Evolutionary conservation across 129 eudicot species (phyloP).

Genomic region (Artemisia argyi): DNA sequence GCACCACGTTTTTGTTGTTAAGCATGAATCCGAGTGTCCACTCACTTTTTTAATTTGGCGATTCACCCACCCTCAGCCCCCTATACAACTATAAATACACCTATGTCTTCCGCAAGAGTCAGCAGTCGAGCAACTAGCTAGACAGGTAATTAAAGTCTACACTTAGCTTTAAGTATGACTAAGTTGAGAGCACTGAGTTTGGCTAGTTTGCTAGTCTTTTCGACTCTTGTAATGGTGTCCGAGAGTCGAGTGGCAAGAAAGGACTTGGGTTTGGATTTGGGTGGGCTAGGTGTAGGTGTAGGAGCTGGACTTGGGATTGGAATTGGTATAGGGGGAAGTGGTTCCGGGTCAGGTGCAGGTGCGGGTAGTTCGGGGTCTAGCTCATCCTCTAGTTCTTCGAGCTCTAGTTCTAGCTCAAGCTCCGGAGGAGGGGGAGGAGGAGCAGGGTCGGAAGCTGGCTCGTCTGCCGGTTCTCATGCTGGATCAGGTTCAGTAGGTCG

Average conservation of each 20-base stretch:
- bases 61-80: slow-evolving; percentile 10
- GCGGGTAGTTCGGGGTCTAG: background rate
- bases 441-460: slow-evolving; percentile 45
- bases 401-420: slow-evolving; percentile 14
- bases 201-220: slow-evolving; percentile 30
- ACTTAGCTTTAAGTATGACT: slow-evolving; percentile 20
- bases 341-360: slow-evolving; percentile 46
- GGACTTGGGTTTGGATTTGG: slow-evolving; percentile 61
- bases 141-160: background rate
- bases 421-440: slow-evolving; percentile 49
- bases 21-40: slow-evolving; percentile 17
- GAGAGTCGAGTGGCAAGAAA: slow-evolving; percentile 63
- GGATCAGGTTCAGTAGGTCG: slow-evolving; percentile 54
- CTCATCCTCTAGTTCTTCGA: slow-evolving; percentile 26
- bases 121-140: background rate
- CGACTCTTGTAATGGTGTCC: slow-evolving; percentile 34
- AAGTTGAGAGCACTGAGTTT: slow-evolving; percentile 24
- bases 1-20: slow-evolving; percentile 20
- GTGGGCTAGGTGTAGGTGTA: slow-evolving; percentile 53
- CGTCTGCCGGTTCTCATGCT: slow-evolving; percentile 24
- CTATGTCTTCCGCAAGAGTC: slow-evolving; percentile 1
- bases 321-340: slow-evolving; percentile 55
- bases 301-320: slow-evolving; percentile 54
- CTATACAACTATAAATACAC: slow-evolving; percentile 46
- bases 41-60: slow-evolving; percentile 15